These are phyloP conservation scores for Galerina sulciceps DNA, from an alignment of 768 basidiomycete genomes.

Conservation along the genomic window DNA sequence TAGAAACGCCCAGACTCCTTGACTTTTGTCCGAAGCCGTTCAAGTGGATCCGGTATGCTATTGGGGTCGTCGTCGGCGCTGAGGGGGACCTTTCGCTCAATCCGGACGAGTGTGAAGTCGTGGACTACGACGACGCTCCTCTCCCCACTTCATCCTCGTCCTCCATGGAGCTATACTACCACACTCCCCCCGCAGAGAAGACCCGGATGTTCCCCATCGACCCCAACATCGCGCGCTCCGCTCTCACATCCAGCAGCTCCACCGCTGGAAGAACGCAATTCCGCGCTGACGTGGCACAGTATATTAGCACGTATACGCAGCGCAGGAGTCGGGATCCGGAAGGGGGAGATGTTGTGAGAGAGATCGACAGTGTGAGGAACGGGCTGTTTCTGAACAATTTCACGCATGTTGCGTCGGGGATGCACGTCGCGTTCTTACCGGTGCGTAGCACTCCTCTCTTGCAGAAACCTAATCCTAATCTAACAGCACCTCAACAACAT, in stretches of 20 bases:
- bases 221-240: slow-evolving; percentile 14
- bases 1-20: slow-evolving; percentile 3
- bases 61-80: slow-evolving; percentile 21
- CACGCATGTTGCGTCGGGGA: slow-evolving; percentile 13
- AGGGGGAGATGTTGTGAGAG: slow-evolving; percentile 10
- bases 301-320: slow-evolving; percentile 18
- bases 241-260: slow-evolving; percentile 15
- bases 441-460: slow-evolving; percentile 15
- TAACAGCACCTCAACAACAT: slow-evolving; percentile 4
- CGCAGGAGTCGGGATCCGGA: slow-evolving; percentile 15
- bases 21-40: slow-evolving; percentile 18
- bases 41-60: slow-evolving; percentile 26
- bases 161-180: slow-evolving; percentile 22
- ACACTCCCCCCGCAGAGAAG: slow-evolving; percentile 18
- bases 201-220: slow-evolving; percentile 22
- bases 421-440: slow-evolving; percentile 18
- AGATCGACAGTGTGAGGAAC: slow-evolving; percentile 20
- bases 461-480: background rate
- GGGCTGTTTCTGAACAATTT: slow-evolving; percentile 18
- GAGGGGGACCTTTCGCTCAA: slow-evolving; percentile 20
- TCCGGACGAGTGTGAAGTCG: slow-evolving; percentile 4
- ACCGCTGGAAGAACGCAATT: slow-evolving; percentile 15
- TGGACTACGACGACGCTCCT: slow-evolving; percentile 17
- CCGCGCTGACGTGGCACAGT: slow-evolving; percentile 14
- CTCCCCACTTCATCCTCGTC: slow-evolving; percentile 8